Conservation (phyloP, 768 basidiomycete genomes). For the Kwoniella shandongensis region DNA sequence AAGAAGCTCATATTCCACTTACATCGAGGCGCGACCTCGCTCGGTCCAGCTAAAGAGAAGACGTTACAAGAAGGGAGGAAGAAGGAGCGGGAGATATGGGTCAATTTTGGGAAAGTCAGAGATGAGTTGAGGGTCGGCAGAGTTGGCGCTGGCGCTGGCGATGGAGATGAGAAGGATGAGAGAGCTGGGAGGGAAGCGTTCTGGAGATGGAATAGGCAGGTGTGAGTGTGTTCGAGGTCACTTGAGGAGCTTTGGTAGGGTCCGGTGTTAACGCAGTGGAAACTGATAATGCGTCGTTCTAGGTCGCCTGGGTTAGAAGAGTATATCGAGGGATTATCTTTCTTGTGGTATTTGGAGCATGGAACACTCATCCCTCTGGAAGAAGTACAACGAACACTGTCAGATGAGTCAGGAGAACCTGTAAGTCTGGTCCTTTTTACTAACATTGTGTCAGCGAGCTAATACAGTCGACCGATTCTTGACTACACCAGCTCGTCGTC, state of each 20-base stretch:
- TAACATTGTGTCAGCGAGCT: no score
- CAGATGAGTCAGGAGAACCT: conserved; percentile 63
- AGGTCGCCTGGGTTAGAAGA: conserved; percentile 73
- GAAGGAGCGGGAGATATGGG: conserved; percentile 68
- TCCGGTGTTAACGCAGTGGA: not conserved
- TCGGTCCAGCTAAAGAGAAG: conserved; percentile 29
- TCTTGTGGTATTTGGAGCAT: conserved; percentile 78
- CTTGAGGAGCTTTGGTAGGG: no score
- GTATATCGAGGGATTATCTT: conserved; percentile 90
- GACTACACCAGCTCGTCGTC: conserved; percentile 74
- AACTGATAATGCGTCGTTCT: not conserved
- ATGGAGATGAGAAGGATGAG: conserved; percentile 21
- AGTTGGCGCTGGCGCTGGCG: conserved; percentile 2
- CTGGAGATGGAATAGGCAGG: conserved; percentile 49
- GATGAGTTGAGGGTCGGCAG: conserved; percentile 41
- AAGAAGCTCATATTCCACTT: conserved; percentile 93
- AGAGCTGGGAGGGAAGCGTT: conserved; percentile 23
- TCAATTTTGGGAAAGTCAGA: conserved; percentile 64
- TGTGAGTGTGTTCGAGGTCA: conserved; percentile 35
- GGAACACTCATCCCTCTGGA: conserved; percentile 62
- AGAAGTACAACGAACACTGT: conserved; percentile 67
- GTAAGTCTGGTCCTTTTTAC: conserved; percentile 58
- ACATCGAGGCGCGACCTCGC: conserved; percentile 63
- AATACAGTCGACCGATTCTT: not conserved
- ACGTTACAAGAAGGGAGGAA: conserved; percentile 54